phyloP scores from a whole-genome alignment of 2,329 filamentous ascomycete species.

The Trichoderma arundinaceum region DNA sequence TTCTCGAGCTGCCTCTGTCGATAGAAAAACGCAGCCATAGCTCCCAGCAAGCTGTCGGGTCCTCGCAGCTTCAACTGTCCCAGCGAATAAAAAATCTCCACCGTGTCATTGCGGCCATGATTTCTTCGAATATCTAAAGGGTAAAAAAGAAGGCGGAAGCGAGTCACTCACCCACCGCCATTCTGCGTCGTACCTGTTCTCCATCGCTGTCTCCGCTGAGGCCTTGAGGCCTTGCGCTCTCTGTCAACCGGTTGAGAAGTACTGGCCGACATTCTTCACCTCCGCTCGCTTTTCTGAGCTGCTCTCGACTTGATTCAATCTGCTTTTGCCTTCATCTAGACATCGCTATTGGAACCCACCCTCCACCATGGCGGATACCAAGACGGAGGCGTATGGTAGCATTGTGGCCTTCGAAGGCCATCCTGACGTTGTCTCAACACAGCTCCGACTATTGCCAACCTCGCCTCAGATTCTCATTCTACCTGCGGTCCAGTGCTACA shows the following conservation, averaged over 20 bases:
- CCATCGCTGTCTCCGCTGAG: conserved; percentile 11
- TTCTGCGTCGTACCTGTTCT: conserved; percentile 17
- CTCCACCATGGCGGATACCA: conserved; percentile 37
- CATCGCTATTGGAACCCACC: background rate
- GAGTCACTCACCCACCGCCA: conserved; percentile 22
- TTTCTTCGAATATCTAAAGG: conserved; percentile 4
- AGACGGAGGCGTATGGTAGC: conserved; percentile 49
- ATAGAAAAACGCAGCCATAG: conserved; percentile 22
- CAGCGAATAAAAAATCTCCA: conserved; percentile 6
- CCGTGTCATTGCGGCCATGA: conserved; percentile 25
- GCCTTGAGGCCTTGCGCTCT: conserved; percentile 2
- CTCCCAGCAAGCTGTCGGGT: conserved; percentile 5
- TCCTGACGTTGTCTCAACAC: conserved; percentile 59
- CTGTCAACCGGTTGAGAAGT: conserved; percentile 7
- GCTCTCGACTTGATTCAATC: conserved; percentile 1
- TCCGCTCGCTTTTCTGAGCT: conserved; percentile 14
- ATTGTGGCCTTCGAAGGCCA: conserved; percentile 67
- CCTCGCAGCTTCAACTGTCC: conserved; percentile 7
- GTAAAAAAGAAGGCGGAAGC: conserved; percentile 4
- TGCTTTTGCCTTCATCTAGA: background rate
- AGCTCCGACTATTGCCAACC: conserved; percentile 63
- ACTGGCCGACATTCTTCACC: conserved; percentile 12
- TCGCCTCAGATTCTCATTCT: conserved; percentile 64
- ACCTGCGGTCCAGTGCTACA: conserved; percentile 57
- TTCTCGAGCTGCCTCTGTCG: conserved; percentile 18